Base-by-base conservation (phyloP, 116 monocot genomes). In the Iris pallida region DNA sequence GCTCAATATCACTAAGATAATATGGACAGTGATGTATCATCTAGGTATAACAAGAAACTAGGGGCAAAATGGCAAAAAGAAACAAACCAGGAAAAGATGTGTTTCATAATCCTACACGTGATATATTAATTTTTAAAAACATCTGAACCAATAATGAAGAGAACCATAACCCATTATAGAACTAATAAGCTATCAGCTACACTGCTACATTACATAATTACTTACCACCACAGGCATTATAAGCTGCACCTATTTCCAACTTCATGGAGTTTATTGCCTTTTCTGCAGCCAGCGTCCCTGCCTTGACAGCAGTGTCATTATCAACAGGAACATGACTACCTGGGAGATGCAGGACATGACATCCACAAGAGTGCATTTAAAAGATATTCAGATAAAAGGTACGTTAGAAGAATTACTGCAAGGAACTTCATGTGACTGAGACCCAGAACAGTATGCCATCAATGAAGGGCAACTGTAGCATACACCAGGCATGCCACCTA, bases 281-380 rank as follows among this genome's bases (percentile, higher is more conserved):
- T 83, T 81, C 87, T 53, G 73, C 72, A 57, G 73, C 71, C 78
- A 67, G 47, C 52, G 78, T 56, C 3, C 75, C 78, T 41, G 41
- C 44, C 73, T 78, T 78, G 57, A 73, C 51, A 69, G 49, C 71
- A 19, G 12, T 49, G 54, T 78, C 30, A 30, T 42, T 30, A 42
- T 68, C 42, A 66, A 47, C 64, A 68, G 61, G 66, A 69, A 63
- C 49, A 42, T 65, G 73, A 77, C 44, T 53, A 74, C 68, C 76
- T 76, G 68, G 3, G 30, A 59, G 42, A 16, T 30, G 47, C 0
- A 54, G 19, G 43, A 59, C 41, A 64, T 64, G n/a, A 60, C 55
- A 44, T 42, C 16, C 45, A 72, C 13, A 2, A 58, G 19, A 30
- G 30, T 30, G 30, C 30, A 30, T 1, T 30, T 47, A 16, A 2